These are phyloP conservation scores for Phytophthora crassamura DNA, from an alignment of 352 stramenopile species.

Conservation along the genomic window DNA sequence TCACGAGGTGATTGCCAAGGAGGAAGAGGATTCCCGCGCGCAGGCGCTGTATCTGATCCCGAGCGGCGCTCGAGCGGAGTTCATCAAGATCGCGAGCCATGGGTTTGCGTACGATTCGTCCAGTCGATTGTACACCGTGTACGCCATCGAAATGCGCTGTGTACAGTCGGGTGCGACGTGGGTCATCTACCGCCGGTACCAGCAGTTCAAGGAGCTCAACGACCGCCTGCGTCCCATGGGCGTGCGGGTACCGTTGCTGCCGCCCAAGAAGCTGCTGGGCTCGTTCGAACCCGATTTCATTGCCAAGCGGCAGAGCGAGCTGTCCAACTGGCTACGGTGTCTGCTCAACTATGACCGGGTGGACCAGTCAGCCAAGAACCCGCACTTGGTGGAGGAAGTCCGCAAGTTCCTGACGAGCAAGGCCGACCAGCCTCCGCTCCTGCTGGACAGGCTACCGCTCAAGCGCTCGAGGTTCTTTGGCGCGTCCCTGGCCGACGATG, in stretches of 20 bases:
- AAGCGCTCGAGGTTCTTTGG: constrained; percentile 77
- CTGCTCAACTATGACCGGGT: constrained; percentile 80
- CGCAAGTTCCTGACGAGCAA: constrained; percentile 84
- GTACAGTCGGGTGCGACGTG: constrained; percentile 74
- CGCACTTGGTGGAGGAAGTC: constrained; percentile 79
- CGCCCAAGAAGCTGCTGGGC: constrained; percentile 86
- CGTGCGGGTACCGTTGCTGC: constrained; percentile 76
- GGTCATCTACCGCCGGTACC: constrained; percentile 86
- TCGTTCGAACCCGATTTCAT: constrained; percentile 88
- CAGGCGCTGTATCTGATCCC: constrained; percentile 87
- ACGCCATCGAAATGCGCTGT: constrained; percentile 81
- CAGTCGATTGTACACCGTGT: constrained; percentile 84
- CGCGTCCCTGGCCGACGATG: constrained; percentile 62
- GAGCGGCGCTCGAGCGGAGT: constrained; percentile 64
- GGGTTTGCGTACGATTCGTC: constrained; percentile 79
- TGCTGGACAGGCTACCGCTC: constrained; percentile 69
- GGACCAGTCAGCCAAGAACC: constrained; percentile 76
- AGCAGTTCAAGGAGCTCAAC: constrained; percentile 85
- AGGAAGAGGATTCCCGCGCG: constrained; percentile 82
- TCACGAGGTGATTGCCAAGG: constrained; percentile 83
- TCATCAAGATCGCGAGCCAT: constrained; percentile 80
- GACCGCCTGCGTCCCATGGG: constrained; percentile 67
- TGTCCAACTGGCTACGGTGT: constrained; percentile 72
- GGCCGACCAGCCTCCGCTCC: constrained; percentile 80
- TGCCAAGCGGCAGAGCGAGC: constrained; percentile 68